Percentiles rank a stretch among this genome's conserved stretches.
These are phyloP conservation scores for Ogataea pignaliae DNA, from an alignment of 805 yeast genomes.

Conservation along the genomic window DNA sequence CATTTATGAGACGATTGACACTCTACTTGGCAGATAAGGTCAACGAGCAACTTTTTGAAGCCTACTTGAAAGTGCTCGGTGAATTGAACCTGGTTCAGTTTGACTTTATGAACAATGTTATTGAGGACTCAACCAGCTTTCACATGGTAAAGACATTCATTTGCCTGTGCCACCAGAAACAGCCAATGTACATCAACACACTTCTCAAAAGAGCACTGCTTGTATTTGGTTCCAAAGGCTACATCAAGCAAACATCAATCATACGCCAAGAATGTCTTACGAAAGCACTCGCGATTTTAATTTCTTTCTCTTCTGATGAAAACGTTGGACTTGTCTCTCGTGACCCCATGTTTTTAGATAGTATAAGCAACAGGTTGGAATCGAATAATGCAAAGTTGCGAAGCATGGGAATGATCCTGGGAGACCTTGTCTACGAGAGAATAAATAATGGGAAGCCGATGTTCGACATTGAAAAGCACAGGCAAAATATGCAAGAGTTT, in stretches of 20 bases:
- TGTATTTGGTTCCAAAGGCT: constrained; percentile 22
- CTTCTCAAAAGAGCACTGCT: constrained; percentile 6
- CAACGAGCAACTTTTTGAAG: no score
- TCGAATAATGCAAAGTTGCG: constrained; percentile 44
- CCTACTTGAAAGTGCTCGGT: no score
- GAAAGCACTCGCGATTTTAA: constrained; percentile 38
- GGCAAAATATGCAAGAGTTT: constrained; percentile 14
- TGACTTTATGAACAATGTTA: constrained; percentile 1
- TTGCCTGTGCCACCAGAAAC: background rate
- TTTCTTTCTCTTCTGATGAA: constrained; percentile 20
- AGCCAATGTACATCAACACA: background rate
- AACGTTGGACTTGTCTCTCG: constrained; percentile 30
- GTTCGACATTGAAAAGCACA: constrained; percentile 26
- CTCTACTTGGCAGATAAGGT: no score
- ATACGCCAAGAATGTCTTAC: constrained; percentile 46
- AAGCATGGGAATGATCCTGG: constrained; percentile 52
- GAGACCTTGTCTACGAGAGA: constrained; percentile 42
- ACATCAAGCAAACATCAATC: constrained; percentile 31
- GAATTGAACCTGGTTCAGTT: constrained; percentile 4
- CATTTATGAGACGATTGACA: no score
- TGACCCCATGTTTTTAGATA: constrained; percentile 38
- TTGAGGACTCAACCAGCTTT: constrained; percentile 2
- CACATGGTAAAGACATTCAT: constrained; percentile 4
- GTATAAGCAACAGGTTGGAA: constrained; percentile 51
- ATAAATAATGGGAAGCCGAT: constrained; percentile 28